These are phyloP conservation scores for Pseudozyma tsukubaensis DNA, from an alignment of 1,284 basidiomycete species.

Conservation along the genomic window DNA sequence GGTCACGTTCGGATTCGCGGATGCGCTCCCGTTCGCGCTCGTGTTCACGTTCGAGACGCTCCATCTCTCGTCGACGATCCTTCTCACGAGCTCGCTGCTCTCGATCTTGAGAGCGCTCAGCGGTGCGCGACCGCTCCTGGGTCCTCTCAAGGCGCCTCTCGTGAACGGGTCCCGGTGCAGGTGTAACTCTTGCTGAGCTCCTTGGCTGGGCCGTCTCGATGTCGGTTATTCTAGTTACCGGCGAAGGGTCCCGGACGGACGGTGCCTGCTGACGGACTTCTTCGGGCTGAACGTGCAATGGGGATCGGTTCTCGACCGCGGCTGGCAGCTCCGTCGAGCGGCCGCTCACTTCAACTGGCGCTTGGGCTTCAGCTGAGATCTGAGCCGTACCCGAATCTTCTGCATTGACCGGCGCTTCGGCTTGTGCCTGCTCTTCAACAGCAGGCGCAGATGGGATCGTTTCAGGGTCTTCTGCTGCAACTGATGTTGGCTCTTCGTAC, in stretches of 20 bases:
- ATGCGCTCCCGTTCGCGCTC: slow-evolving; percentile 50
- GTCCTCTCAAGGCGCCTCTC: slow-evolving; percentile 32
- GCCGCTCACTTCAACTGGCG: slow-evolving; percentile 1
- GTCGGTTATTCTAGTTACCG: slow-evolving; percentile 5
- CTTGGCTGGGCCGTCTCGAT: slow-evolving; percentile 19
- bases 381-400: not conserved
- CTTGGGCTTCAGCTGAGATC: not conserved
- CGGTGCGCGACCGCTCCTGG: slow-evolving; percentile 28
- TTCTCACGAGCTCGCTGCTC: slow-evolving; percentile 47
- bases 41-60: slow-evolving; percentile 37
- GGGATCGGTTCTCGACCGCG: not conserved
- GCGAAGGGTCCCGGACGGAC: slow-evolving; percentile 7
- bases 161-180: slow-evolving; percentile 14
- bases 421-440: not conserved
- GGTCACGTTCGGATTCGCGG: slow-evolving; percentile 47
- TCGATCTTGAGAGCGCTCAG: slow-evolving; percentile 44
- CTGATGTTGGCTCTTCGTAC: slow-evolving; percentile 5
- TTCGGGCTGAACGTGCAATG: slow-evolving; percentile 6
- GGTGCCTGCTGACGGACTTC: slow-evolving; percentile 6
- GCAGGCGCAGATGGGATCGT: not conserved
- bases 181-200: slow-evolving; percentile 15
- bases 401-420: not conserved
- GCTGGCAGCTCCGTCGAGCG: slow-evolving; percentile 12
- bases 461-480: not conserved
- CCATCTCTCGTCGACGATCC: slow-evolving; percentile 45